Conservation (phyloP, 305 asterid species). For the Nicotiana rustica region DNA sequence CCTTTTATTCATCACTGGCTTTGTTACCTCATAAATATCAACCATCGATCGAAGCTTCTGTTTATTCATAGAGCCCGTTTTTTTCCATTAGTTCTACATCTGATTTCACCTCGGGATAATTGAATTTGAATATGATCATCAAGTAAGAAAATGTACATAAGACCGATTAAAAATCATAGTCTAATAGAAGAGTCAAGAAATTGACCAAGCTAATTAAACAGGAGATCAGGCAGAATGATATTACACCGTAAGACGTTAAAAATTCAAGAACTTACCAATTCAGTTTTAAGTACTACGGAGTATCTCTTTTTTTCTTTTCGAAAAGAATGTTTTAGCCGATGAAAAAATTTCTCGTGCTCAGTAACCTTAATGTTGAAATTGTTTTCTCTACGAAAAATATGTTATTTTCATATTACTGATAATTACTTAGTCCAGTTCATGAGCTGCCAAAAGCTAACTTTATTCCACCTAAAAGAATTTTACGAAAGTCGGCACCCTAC, state of each 20-base stretch:
- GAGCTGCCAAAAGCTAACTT: too few relatives aligned
- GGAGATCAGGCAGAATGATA: not conserved
- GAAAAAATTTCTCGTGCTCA: not conserved
- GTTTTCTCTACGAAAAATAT: not conserved
- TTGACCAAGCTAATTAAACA: too few relatives aligned
- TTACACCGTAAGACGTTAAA: not conserved
- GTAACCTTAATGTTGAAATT: not conserved
- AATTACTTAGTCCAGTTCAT: not conserved
- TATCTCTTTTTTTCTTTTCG: too few relatives aligned
- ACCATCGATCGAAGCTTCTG: not conserved
- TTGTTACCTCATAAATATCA: slow-evolving; percentile 1
- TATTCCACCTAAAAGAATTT: too few relatives aligned
- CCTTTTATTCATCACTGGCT: not conserved
- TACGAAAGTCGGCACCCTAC: too few relatives aligned
- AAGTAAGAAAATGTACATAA: too few relatives aligned
- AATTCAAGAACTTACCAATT: not conserved
- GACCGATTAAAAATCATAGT: too few relatives aligned
- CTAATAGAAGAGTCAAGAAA: too few relatives aligned
- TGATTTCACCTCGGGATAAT: too few relatives aligned
- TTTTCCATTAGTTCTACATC: too few relatives aligned
- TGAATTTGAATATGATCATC: too few relatives aligned
- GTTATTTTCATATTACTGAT: not conserved
- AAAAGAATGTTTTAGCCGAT: not conserved
- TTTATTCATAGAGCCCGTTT: too few relatives aligned
- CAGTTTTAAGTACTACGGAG: not conserved